Base-by-base conservation (phyloP, 148 eudicot species). In the Vaccinium corymbosum region DNA sequence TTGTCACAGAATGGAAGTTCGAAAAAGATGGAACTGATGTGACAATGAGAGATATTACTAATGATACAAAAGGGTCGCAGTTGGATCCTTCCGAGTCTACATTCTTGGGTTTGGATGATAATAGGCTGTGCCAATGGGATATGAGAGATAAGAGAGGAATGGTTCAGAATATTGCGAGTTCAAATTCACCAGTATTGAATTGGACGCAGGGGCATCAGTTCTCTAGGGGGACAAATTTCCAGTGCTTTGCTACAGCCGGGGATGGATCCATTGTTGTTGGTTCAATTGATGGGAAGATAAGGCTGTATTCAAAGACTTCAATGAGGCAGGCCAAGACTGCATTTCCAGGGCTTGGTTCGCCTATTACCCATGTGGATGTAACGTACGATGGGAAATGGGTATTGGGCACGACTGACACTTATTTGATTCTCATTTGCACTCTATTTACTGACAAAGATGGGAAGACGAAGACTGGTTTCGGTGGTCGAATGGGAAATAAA, bases 331-430 rank as follows among this genome's bases (percentile, higher is more conserved):
- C 99, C 1, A 97, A 95, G 90, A 97, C 99, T 12, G 99, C 98
- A 9, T 97, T 97, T 77, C 99, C 99, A 6, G 97, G 99, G 13
- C 91, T 97, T 12, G 99, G 99, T 14, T 94, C 97, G 0, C 97
- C 99, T 0, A 92, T 97, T 50, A 97, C 97, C 0, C 93, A 95
- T 84, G 98, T 97, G 22, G 99, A 97, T 87, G 99, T 94, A 46
- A 97, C 99, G 10, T 97, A 94, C 84, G 98, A 97, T 91, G 99
- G 99, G n/a, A 97, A 94, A 83, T 97, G 99, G 99, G 89, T 97
- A 62, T 82, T 97, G 92, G 99, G 98, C 62, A 97, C 99, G 0
- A 94, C 99, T 1, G 95, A 94, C 77, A 91, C 93, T 1, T 94
- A 94, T 84, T 85, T 97, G 94, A 87, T 97, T 81, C 90, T 97